Evolutionary conservation across 169 alveolate species (phyloP), one percentile per base, ranked within the genome.

Genomic region (Plasmodium falciparum): DNA sequence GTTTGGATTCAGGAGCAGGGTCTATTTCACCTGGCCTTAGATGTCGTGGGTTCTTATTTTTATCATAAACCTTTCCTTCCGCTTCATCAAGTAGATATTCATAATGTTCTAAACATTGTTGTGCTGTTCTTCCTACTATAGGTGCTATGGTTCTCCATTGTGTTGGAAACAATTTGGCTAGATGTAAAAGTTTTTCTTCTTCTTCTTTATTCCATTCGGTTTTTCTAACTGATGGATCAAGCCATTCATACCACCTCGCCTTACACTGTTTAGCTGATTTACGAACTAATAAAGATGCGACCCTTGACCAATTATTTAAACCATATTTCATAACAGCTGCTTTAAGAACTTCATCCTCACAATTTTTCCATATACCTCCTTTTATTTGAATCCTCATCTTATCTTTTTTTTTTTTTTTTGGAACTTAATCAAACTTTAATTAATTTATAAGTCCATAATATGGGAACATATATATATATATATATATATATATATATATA

Each of bases 301-400:
- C 99, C 58, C 99, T 93, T 3, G 99, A 96, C 99, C 99, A 99
- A 95, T 99, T 98, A 95, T 99, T 99, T 24, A 99, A 97, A 54
- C 99, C 99, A 93, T 99, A 99, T 93, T 99, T 99, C 99, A 99
- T 99, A 54, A 99, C 99, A 17, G 99, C 99, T 5, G 99, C 99
- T 95, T 99, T 99, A 76, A 99, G 98, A 73, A 99, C 99, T 93
- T 99, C 99, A 95, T 99, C 99, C 95, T 99, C 99, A 74, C 99
- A 97, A 97, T 99, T 99, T 94, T 99, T 99, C 99, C 99, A 99
- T 71, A 98, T 98, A 12, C 99, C 99, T 39, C 99, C 99, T 94
- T 98, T 98, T 9, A 97, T 94, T 88, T 97, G 97, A 73, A 97
- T 97, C 83, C 99, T 95, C 99, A 99, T 98, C 73, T 74, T 94